phyloP scores from a whole-genome alignment of 371 early-diverging fungal genomes.

The Circinella umbellata region DNA sequence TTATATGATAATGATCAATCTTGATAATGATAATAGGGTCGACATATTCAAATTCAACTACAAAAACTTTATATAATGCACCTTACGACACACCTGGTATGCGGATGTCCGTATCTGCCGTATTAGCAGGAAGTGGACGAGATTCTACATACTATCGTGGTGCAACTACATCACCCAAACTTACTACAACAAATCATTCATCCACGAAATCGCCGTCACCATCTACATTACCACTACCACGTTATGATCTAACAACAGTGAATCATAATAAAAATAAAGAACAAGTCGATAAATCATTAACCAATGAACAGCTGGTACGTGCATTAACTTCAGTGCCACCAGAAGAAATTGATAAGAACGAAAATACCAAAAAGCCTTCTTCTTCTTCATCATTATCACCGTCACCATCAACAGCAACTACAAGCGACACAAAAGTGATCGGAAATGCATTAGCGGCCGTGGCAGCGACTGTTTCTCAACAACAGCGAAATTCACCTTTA shows the following conservation, averaged over 20 bases:
- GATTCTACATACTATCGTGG: constrained; percentile 8
- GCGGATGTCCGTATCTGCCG: constrained; percentile 28
- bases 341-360: constrained; percentile 2
- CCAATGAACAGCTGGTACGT: constrained; percentile 44
- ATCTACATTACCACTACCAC: constrained; percentile 5
- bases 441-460: constrained; percentile 48
- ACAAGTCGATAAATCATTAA: constrained; percentile 18
- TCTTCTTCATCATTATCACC: not conserved
- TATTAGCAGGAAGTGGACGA: constrained; percentile 14
- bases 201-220: not conserved
- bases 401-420: constrained; percentile 14
- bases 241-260: not conserved
- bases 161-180: not conserved
- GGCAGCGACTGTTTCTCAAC: constrained; percentile 24
- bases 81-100: constrained; percentile 16
- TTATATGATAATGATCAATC: too few species aligned
- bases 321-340: constrained; percentile 41
- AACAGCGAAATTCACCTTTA: not conserved
- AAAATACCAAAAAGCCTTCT: too few species aligned
- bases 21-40: too few species aligned
- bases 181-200: not conserved
- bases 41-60: not conserved
- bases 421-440: constrained; percentile 14
- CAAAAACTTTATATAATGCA: not conserved
- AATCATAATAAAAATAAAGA: not conserved